A percentile compares a stretch with the other conserved stretches of the same genome.
phyloP scores from a whole-genome alignment of 768 basidiomycete genomes.

The Lyophyllum atratum region DNA sequence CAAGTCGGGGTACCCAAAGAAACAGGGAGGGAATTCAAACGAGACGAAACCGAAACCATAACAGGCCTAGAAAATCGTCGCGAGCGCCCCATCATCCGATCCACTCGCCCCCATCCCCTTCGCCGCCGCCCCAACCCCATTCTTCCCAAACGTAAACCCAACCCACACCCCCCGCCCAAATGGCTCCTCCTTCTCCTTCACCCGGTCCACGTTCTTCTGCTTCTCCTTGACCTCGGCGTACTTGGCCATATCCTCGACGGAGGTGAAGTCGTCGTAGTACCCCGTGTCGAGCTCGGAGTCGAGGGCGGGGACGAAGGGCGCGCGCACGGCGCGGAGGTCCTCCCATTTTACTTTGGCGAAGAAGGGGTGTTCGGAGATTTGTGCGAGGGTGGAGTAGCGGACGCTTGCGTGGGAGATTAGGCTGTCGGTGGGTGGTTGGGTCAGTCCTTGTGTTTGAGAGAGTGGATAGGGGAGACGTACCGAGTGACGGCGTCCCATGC shows the following conservation, averaged over 20 bases:
- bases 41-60: background rate
- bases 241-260: conserved; percentile 94
- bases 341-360: conserved; percentile 80
- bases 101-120: conserved; percentile 38
- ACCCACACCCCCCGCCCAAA: conserved; percentile 82
- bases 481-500: conserved; percentile 94
- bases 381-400: conserved; percentile 72
- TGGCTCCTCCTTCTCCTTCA: conserved; percentile 84
- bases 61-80: conserved; percentile 54
- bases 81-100: conserved; percentile 53
- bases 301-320: conserved; percentile 93
- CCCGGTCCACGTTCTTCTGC: conserved; percentile 89
- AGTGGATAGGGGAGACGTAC: conserved; percentile 39
- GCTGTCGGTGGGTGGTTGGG: conserved; percentile 36
- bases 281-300: conserved; percentile 95
- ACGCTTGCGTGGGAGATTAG: conserved; percentile 86
- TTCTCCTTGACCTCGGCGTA: conserved; percentile 99
- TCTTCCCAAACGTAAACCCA: conserved; percentile 90
- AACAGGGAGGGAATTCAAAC: background rate
- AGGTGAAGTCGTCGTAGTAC: conserved; percentile 91
- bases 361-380: conserved; percentile 81
- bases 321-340: conserved; percentile 68
- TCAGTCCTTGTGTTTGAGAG: background rate
- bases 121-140: conserved; percentile 65
- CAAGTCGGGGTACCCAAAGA: background rate